Base-by-base conservation (phyloP, 1,284 basidiomycete genomes). In the Mycena citricolor region DNA sequence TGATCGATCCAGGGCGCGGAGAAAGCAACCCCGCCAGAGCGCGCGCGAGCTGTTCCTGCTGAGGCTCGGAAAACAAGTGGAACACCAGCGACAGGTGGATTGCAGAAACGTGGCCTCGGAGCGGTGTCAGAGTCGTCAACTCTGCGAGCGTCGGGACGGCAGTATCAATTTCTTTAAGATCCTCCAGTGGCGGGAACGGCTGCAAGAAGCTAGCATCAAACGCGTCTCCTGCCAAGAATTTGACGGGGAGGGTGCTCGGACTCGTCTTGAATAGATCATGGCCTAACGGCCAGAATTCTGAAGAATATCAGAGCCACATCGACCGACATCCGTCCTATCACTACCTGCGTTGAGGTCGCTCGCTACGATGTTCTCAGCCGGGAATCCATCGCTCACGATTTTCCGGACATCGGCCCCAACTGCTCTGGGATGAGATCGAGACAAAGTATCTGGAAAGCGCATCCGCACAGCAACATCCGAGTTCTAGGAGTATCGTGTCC, bases 111-210 rank as follows among this genome's bases (percentile, higher is more conserved):
- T 38, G 36, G 4, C 22, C 22, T 5, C 11, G 8, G 6, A 38
- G 24, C 11, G 36, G 36, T 7, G 20, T 38, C 6, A 38, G 36
- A 7, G 36, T 26, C 5, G 36, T 38, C 23, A 38, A 14, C 11
- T 10, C 12, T 11, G 6, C 8, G 5, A 38, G 36, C 21, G 12
- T 17, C 6, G 24, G 36, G n/a, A n/a, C 7, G 20, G 22, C 7
- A 0, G 52, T 43, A 3, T 63, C 57, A 2, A 48, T 39, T 2
- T 56, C 41, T 8, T 22, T 17, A 8, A 5, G 14, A 7, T 8
- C n/a, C 8, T 10, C 14, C 8, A 17, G 31, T 5, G 23, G 22
- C 13, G 12, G 20, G 16, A 26, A n/a, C n/a, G n/a, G n/a, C n/a
- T n/a, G n/a, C n/a, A n/a, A 26, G 29, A 38, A 7, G 8, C 23